phyloP scores from a whole-genome alignment of 2,329 filamentous ascomycete species.

The Nemania diffusa region DNA sequence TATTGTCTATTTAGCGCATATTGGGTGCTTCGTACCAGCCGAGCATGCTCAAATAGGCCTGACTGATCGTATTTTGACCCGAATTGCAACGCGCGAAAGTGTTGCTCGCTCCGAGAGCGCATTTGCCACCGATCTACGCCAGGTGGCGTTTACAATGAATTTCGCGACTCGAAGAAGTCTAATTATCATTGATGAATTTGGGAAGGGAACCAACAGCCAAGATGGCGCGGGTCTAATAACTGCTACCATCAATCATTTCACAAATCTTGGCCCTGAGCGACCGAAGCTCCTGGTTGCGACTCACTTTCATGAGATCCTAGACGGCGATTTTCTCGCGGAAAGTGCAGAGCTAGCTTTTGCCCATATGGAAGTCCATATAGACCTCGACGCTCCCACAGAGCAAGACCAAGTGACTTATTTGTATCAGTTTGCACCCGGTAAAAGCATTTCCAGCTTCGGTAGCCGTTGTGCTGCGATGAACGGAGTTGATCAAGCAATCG shows the following conservation, averaged over 20 bases:
- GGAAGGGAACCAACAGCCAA: slow-evolving; percentile 68
- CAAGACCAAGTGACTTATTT: slow-evolving; percentile 78
- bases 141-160: slow-evolving; percentile 80
- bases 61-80: slow-evolving; percentile 91
- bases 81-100: slow-evolving; percentile 79
- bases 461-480: slow-evolving; percentile 87
- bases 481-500: slow-evolving; percentile 77
- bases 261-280: slow-evolving; percentile 55
- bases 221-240: slow-evolving; percentile 69
- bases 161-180: slow-evolving; percentile 81
- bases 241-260: slow-evolving; percentile 67
- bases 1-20: slow-evolving; percentile 90
- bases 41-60: slow-evolving; percentile 79
- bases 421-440: slow-evolving; percentile 74
- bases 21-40: slow-evolving; percentile 92
- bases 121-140: slow-evolving; percentile 83
- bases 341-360: slow-evolving; percentile 66
- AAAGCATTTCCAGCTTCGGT: slow-evolving; percentile 84
- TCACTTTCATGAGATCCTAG: slow-evolving; percentile 78
- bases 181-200: slow-evolving; percentile 92
- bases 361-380: slow-evolving; percentile 77
- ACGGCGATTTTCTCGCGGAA: slow-evolving; percentile 66
- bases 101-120: slow-evolving; percentile 69
- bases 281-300: slow-evolving; percentile 71
- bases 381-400: slow-evolving; percentile 59